Base-by-base conservation (phyloP, 1,284 basidiomycete species). In the Hemileia vastatrix region DNA sequence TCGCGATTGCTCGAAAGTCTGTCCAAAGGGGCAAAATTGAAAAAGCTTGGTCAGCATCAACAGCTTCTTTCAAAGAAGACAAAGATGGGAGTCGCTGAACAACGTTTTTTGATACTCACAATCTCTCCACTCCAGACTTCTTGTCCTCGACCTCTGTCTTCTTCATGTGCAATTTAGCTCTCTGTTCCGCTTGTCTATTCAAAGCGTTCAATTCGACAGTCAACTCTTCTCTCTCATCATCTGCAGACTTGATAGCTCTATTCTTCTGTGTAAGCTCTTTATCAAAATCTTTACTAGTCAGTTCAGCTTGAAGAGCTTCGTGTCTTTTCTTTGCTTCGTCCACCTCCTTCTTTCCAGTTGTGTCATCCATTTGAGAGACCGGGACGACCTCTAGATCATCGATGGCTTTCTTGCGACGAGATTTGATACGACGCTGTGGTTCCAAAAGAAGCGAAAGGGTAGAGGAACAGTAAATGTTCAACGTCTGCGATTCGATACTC, bases 111-210 rank as follows among this genome's bases (percentile, higher is more conserved):
- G 61, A 63, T n/a, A 40, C 52, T 19, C 19, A 32, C 52, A 24
- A 6, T 32, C 19, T 24, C n/a, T n/a, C 27, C 44, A 24, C 19
- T 44, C 8, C 4, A 48, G 40, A 18, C 47, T 49, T 78, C 77
- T 87, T 90, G 59, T 79, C 80, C 71, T 80, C 81, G 32, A 84
- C 73, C 66, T 92, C 88, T 0, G 78, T 79, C 64, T 84, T 80
- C 73, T 90, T 89, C 66, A 95, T 75, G 44, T 86, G 83, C 50
- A 97, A 77, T 68, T 85, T 86, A 1, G 92, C 91, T 44, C 93
- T 81, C 0, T 84, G 79, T 66, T 93, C 89, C 0, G 89, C 86
- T 72, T 96, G 90, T 43, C 83, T 74, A 70, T 86, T 91, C 64
- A 96, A 77, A 0, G 80, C 77, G 33, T 83, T 81, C 51, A 94